phyloP scores from a whole-genome alignment of 2,329 filamentous ascomycete species.

The Fusarium setosum region DNA sequence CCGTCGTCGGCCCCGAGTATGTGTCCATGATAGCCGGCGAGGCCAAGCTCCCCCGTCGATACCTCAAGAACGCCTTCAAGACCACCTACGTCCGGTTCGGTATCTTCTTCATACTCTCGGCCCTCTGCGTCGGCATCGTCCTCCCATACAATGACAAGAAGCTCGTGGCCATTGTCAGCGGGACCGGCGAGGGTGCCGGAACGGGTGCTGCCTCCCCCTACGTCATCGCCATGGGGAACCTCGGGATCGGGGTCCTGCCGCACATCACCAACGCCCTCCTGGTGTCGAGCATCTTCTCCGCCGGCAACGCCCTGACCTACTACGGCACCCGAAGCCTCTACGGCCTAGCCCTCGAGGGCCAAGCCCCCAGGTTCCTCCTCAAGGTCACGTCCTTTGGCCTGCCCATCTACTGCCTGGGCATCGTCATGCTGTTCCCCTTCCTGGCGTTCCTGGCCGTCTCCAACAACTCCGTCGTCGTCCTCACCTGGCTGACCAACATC shows the following conservation, averaged over 20 bases:
- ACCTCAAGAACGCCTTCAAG: slow-evolving; percentile 13
- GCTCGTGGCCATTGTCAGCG: neutral
- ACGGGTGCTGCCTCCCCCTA: slow-evolving; percentile 6
- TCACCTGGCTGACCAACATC: slow-evolving; percentile 10
- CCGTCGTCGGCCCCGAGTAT: neutral
- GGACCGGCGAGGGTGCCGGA: neutral
- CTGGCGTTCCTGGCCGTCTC: slow-evolving; percentile 9
- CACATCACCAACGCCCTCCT: slow-evolving; percentile 8
- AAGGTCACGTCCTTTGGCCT: slow-evolving; percentile 10
- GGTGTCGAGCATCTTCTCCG: slow-evolving; percentile 2
- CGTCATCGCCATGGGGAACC: slow-evolving; percentile 10
- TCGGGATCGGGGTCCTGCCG: slow-evolving; percentile 3
- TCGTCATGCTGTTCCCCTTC: slow-evolving; percentile 12
- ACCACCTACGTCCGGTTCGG: slow-evolving; percentile 1
- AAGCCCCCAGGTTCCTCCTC: slow-evolving; percentile 6
- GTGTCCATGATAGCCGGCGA: slow-evolving; percentile 8
- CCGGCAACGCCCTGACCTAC: slow-evolving; percentile 7
- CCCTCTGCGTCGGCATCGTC: neutral
- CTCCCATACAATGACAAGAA: neutral
- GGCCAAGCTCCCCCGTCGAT: slow-evolving; percentile 1
- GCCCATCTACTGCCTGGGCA: slow-evolving; percentile 1
- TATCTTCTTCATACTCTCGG: slow-evolving; percentile 1
- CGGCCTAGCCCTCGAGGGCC: slow-evolving; percentile 5
- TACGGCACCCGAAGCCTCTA: slow-evolving; percentile 7
- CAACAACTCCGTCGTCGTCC: slow-evolving; percentile 5